Percentiles rank a stretch among this genome's conserved stretches.
Evolutionary conservation across 2,329 filamentous ascomycete genomes (phyloP).

Genomic region (Xylaria sp.): DNA sequence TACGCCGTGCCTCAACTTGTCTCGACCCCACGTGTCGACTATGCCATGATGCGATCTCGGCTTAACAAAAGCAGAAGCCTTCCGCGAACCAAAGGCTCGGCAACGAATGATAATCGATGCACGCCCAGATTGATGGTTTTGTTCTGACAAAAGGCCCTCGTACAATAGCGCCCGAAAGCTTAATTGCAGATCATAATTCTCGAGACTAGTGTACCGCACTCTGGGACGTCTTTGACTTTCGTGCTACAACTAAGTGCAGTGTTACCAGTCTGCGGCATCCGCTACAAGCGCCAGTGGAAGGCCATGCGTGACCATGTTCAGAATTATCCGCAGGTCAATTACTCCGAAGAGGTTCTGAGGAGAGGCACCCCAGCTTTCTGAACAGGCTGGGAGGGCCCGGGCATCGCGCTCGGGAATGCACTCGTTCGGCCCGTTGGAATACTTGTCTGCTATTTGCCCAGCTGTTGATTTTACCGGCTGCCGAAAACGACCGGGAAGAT

Average conservation of each 20-base stretch:
- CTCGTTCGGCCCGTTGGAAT: neutral
- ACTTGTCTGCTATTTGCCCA: neutral
- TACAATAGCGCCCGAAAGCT: neutral
- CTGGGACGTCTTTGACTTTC: neutral
- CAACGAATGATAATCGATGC: neutral
- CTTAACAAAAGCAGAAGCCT: neutral
- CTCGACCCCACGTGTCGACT: constrained; percentile 3
- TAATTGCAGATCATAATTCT: constrained; percentile 7
- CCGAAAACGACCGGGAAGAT: neutral
- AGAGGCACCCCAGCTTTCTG: neutral
- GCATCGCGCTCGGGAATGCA: neutral
- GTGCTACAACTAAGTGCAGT: neutral
- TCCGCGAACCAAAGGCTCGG: neutral
- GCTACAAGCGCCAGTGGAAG: neutral
- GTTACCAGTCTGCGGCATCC: too few relatives aligned
- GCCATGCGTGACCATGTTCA: neutral
- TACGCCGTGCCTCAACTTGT: neutral
- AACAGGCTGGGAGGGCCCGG: neutral
- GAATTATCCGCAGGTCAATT: neutral
- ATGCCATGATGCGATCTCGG: neutral
- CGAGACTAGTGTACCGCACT: neutral
- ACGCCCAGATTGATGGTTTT: constrained; percentile 1
- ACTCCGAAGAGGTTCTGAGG: neutral
- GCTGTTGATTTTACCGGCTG: neutral
- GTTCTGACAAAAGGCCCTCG: neutral